These are phyloP conservation scores for Metschnikowia lochheadii DNA, from an alignment of 805 yeast species.

Conservation along the genomic window DNA sequence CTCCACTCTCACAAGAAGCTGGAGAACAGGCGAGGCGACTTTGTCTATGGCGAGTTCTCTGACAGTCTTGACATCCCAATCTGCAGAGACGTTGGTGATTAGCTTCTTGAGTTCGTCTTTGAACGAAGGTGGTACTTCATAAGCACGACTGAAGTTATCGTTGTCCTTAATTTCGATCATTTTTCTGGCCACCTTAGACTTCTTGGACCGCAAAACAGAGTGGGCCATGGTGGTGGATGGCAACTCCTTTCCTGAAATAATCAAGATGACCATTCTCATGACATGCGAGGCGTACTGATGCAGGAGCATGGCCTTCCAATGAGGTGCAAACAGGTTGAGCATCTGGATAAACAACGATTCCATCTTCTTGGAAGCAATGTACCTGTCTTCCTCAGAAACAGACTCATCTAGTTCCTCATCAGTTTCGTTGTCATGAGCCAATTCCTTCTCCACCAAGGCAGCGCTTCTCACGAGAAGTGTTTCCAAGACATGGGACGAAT, in stretches of 20 bases:
- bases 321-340: slow-evolving; percentile 63
- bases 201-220: slow-evolving; percentile 76
- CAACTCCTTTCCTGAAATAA: slow-evolving; percentile 71
- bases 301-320: slow-evolving; percentile 52
- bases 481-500: slow-evolving; percentile 90
- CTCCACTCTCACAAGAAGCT: slow-evolving; percentile 72
- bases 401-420: slow-evolving; percentile 30
- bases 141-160: slow-evolving; percentile 62
- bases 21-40: slow-evolving; percentile 84
- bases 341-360: slow-evolving; percentile 63
- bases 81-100: slow-evolving; percentile 36
- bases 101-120: slow-evolving; percentile 54
- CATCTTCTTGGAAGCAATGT: slow-evolving; percentile 45
- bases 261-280: slow-evolving; percentile 63
- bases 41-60: slow-evolving; percentile 76
- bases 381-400: slow-evolving; percentile 26
- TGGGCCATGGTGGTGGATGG: slow-evolving; percentile 68
- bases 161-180: slow-evolving; percentile 85
- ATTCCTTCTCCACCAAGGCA: slow-evolving; percentile 68
- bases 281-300: slow-evolving; percentile 91
- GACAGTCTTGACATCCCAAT: slow-evolving; percentile 37
- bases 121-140: slow-evolving; percentile 67
- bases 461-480: slow-evolving; percentile 76
- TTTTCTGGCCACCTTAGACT: slow-evolving; percentile 83
- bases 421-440: slow-evolving; percentile 35